phyloP scores from a whole-genome alignment of 164 flowering plant genomes.

The Nymphaea colorata region DNA sequence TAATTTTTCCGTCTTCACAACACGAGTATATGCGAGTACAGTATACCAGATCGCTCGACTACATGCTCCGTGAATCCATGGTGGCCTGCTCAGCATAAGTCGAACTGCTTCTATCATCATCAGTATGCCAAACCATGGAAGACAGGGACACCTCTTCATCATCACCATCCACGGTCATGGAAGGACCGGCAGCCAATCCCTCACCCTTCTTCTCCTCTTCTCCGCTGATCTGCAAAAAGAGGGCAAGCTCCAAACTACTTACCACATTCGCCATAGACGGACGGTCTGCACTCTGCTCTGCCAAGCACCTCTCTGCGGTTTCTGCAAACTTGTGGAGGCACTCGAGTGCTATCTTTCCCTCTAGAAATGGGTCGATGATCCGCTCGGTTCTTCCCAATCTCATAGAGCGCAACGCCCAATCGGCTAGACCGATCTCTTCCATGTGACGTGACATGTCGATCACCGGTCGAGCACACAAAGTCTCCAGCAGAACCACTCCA shows the following conservation, averaged over 20 bases:
- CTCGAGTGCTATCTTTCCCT: conserved; percentile 27
- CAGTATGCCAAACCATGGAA: too few relatives aligned
- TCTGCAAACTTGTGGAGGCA: conserved; percentile 30
- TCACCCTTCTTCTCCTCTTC: conserved; percentile 12
- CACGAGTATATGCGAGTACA: too few relatives aligned
- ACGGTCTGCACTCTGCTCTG: conserved; percentile 29
- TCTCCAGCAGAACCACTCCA: conserved; percentile 38
- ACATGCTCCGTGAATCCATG: too few relatives aligned
- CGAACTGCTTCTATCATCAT: too few relatives aligned
- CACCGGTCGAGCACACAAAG: conserved; percentile 29
- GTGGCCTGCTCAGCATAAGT: too few relatives aligned
- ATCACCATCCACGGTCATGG: too few relatives aligned
- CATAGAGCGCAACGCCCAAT: conserved; percentile 30
- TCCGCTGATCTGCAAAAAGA: conserved; percentile 26
- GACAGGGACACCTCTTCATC: too few relatives aligned
- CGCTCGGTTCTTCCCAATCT: conserved; percentile 28
- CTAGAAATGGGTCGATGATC: conserved; percentile 26
- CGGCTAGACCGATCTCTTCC: conserved; percentile 27
- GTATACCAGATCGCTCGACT: too few relatives aligned
- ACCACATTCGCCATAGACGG: conserved; percentile 38
- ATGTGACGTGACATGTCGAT: conserved; percentile 15
- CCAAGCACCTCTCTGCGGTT: conserved; percentile 27
- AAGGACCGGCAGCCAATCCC: conserved; percentile 1
- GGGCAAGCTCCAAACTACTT: conserved; percentile 36
- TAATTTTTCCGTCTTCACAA: too few relatives aligned